Percentiles rank a stretch among this genome's conserved stretches.
Conservation (phyloP, 2,329 filamentous ascomycete genomes). For the Trichocomaceae sp. region DNA sequence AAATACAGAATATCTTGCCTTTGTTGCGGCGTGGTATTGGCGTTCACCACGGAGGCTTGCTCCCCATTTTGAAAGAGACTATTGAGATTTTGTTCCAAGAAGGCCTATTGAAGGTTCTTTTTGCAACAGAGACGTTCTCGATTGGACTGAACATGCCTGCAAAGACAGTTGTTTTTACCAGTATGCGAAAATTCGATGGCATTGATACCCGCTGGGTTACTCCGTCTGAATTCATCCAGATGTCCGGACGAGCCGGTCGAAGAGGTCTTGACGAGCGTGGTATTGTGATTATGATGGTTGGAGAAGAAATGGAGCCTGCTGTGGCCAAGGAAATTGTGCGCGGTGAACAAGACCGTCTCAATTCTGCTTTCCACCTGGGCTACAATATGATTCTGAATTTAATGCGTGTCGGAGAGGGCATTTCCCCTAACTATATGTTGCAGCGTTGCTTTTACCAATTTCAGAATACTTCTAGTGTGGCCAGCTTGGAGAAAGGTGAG, state of each 20-base stretch:
- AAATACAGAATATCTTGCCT: slow-evolving; percentile 85
- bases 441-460: slow-evolving; percentile 98
- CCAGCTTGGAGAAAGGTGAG: slow-evolving; percentile 64
- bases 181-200: slow-evolving; percentile 92
- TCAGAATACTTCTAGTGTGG: slow-evolving; percentile 86
- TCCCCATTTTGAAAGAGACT: slow-evolving; percentile 95
- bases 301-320: slow-evolving; percentile 89
- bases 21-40: slow-evolving; percentile 87
- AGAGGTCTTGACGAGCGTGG: slow-evolving; percentile 95
- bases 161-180: slow-evolving; percentile 98
- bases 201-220: slow-evolving; percentile 73
- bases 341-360: slow-evolving; percentile 92
- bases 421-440: slow-evolving; percentile 98
- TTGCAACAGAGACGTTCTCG: slow-evolving; percentile 97
- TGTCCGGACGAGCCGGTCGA: slow-evolving; percentile 95
- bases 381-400: slow-evolving; percentile 99
- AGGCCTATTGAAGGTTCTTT: slow-evolving; percentile 93
- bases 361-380: slow-evolving; percentile 93
- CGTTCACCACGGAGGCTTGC: slow-evolving; percentile 90
- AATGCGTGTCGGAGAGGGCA: slow-evolving; percentile 85
- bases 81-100: slow-evolving; percentile 99
- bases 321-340: slow-evolving; percentile 94
- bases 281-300: slow-evolving; percentile 99
- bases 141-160: slow-evolving; percentile 99
- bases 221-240: slow-evolving; percentile 94